phyloP scores from a whole-genome alignment of 2,329 filamentous ascomycete species.

The Sporothrix curviconia region DNA sequence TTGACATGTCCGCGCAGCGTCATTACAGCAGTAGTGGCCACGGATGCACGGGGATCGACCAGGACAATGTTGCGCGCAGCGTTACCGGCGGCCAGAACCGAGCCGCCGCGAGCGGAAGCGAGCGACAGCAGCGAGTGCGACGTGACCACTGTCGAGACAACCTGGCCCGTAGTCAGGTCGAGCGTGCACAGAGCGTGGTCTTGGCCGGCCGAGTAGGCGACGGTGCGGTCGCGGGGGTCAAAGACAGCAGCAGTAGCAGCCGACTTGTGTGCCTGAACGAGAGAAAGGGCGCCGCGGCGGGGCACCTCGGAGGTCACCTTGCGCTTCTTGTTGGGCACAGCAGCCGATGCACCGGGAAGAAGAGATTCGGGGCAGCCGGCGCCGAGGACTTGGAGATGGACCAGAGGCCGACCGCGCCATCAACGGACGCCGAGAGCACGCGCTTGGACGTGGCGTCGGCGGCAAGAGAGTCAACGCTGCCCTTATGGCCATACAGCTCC shows the following conservation, averaged over 20 bases:
- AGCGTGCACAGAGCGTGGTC: conserved; percentile 89
- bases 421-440: conserved; percentile 78
- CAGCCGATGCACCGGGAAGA: conserved; percentile 50
- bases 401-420: conserved; percentile 85
- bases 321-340: conserved; percentile 61
- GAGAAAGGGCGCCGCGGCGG: conserved; percentile 70
- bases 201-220: conserved; percentile 84
- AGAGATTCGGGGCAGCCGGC: conserved; percentile 60
- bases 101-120: conserved; percentile 53
- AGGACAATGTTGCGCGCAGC: conserved; percentile 82
- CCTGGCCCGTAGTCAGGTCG: conserved; percentile 72
- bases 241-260: conserved; percentile 76
- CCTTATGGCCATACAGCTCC: conserved; percentile 35
- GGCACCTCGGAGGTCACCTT: conserved; percentile 57
- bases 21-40: conserved; percentile 72
- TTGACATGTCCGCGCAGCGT: conserved; percentile 89
- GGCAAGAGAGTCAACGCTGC: conserved; percentile 65
- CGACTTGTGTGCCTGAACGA: conserved; percentile 62
- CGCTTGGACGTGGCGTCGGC: conserved; percentile 65
- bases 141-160: conserved; percentile 77
- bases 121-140: conserved; percentile 78
- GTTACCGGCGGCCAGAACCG: conserved; percentile 64
- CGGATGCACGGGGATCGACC: conserved; percentile 79
- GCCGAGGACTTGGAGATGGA: conserved; percentile 48
- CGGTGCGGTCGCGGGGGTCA: conserved; percentile 75